Base-by-base conservation (phyloP, 2,329 filamentous ascomycete species). In the Arthrobotrys musiformis region DNA sequence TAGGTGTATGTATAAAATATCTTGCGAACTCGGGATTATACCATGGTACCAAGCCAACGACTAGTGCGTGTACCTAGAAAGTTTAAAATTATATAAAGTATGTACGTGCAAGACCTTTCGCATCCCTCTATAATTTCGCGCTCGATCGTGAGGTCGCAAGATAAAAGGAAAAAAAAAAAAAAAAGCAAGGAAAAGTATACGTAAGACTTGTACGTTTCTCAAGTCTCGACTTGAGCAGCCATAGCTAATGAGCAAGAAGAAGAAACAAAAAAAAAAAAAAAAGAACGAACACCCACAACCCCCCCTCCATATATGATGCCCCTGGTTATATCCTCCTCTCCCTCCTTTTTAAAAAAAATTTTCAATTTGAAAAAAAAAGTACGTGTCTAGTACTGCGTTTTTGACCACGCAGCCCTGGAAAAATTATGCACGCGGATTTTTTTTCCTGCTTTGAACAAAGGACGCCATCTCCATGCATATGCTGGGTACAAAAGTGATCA, bases 391-490 rank as follows among this genome's bases (percentile, higher is more conserved):
- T 40, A 37, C 17, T 37, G 52, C 30, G 30, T 8, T 28, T 58
- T 19, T 30, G 40, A 58, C 54, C 33, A 26, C 30, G 19, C 54
- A 54, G n/a, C n/a, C n/a, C n/a, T n/a, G n/a, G n/a, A n/a, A 30
- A 48, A 64, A 61, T 37, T 7, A 64, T 72, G 58, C 58, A 64
- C 68, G 58, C 30, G 2, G n/a, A 5, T 33, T 33, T 50, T 26
- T 54, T 58, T 58, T 58, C 40, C 40, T 40, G 40, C 37, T 62
- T 17, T 33, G 37, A 72, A 72, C 68, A 72, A 72, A 58, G 58
- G 48, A 72, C 68, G 68, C 68, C 68, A 33, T 72, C 68, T 72
- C 68, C 58, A 72, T 58, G 54, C 54, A 58, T 64, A 72, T 72
- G 68, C 68, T 72, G 48, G 54, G 54, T 72, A 72, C 58, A 72